Evolutionary conservation across 768 basidiomycete genomes (phyloP).

Genomic region (Pleurotus citrinopileatus): DNA sequence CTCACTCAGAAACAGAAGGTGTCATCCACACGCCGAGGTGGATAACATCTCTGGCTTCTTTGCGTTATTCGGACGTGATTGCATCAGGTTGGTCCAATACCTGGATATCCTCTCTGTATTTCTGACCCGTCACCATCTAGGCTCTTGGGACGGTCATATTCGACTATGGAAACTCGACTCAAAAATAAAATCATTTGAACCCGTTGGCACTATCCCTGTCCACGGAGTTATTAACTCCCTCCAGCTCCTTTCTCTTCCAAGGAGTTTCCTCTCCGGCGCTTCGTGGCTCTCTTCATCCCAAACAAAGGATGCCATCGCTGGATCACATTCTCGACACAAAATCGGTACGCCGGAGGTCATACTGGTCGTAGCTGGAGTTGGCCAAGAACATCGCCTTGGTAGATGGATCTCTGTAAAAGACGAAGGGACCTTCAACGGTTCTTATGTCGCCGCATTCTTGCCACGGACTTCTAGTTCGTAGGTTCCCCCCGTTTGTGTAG

Average conservation of each 20-base stretch:
- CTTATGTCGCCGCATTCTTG: conserved; percentile 59
- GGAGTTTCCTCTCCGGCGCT: conserved; percentile 38
- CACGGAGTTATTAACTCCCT: conserved; percentile 89
- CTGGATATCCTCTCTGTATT: neutral
- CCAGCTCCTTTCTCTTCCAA: conserved; percentile 64
- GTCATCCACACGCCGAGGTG: conserved; percentile 78
- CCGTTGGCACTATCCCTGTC: conserved; percentile 59
- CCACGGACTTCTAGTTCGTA: conserved; percentile 30
- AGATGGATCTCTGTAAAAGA: conserved; percentile 83
- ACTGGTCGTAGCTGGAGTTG: conserved; percentile 76
- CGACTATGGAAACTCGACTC: conserved; percentile 89
- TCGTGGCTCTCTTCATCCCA: conserved; percentile 28
- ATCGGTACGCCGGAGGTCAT: conserved; percentile 23
- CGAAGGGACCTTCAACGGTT: conserved; percentile 65
- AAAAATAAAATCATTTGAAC: conserved; percentile 73
- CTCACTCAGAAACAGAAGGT: conserved; percentile 70
- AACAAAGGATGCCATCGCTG: neutral
- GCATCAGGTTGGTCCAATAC: conserved; percentile 64
- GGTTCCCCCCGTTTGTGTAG: no score
- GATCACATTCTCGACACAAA: neutral
- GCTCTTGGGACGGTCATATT: conserved; percentile 91
- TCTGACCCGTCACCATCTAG: conserved; percentile 34
- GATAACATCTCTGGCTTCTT: conserved; percentile 81
- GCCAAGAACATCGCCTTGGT: conserved; percentile 87
- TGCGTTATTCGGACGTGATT: conserved; percentile 89